Base-by-base conservation (phyloP, 257 asterid genomes). In the Lycium ferocissimum region DNA sequence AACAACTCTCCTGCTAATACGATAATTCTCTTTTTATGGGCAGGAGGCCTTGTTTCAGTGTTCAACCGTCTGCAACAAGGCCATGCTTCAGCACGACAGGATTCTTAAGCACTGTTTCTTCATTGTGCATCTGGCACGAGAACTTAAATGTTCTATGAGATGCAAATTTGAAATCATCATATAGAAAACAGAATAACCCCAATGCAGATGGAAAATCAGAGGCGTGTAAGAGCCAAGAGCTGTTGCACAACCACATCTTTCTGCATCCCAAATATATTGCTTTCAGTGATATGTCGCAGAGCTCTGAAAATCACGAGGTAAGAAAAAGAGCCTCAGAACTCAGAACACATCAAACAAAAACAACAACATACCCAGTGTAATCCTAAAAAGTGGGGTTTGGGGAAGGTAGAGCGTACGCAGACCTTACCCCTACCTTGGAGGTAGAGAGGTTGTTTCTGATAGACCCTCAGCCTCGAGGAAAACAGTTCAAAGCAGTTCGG, bases 231-330 rank as follows among this genome's bases (percentile, higher is more conserved):
- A 79, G 20, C 22, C 80, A 81, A 82, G 84, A 81, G 83, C 85
- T 83, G 83, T 49, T 67, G 26, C 63, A 59, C 75, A 84, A 66
- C 70, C 88, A 79, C 97, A 92, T 92, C 92, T 87, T 89, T 89
- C 93, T 33, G 87, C 95, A 92, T 90, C 91, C 89, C 81, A 40
- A 81, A 79, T 22, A 73, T 72, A 81, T 84, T 90, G 82, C 56
- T 71, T 15, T 75, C 87, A 71, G 79, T 22, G 79, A 79, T 11
- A 82, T 11, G 75, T 58, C 12, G 6, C 80, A 37, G 57, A 82
- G 66, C 82, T 84, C 93, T 90, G 92, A 63, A 83, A 38, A 73
- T 45, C 59, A 73, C 40, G 5, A 73, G 80, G 54, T 73, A 73
- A 9, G 40, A n/a, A 73, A 70, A 73, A 18, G 80, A 45, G 8